Base-by-base conservation (phyloP, 2,329 filamentous ascomycete genomes). In the Pezicula carpinea region DNA sequence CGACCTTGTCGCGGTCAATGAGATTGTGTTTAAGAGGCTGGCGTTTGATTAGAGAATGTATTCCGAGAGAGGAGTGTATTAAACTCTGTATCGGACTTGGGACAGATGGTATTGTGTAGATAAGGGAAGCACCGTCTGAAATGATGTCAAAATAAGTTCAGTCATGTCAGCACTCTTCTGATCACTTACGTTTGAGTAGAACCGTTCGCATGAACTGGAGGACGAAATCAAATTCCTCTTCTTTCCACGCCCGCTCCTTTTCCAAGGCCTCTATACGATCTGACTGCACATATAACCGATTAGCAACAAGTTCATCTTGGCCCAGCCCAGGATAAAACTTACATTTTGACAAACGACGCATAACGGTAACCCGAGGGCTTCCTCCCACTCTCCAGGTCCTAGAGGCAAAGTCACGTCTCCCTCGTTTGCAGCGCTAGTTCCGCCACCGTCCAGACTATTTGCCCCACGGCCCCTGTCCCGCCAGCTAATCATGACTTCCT, bases 311-410 rank as follows among this genome's bases (percentile, higher is more conserved):
- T 31, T 22, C 13, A 36, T 22, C 11, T 33, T 34, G 34, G 7
- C 17, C 14, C 46, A 19, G 18, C 23, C 35, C 17, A 40, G 36
- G 22, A 23, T 44, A 10, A 6, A 22, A 67, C 80, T 68, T 66
- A 91, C 90, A 64, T 95, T 93, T 66, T 97, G 91, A 64, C 92
- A 96, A n/a, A 97, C 90, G 7, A 99, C 87, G 61, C 89, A 95
- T 32, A 99, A 72, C 0, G 90, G 89, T 46, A 99, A 69, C 0
- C 91, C 91, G 7, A 96, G 70, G 5, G 84, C 88, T 61, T 95
- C 90, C 53, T 95, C 89, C 89, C 91, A 96, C 68, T 96, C 91
- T 46, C 92, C 91, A 1, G 87, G 88, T 0, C 91, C 91, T 2
- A 92, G 68, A 1, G 90, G 90, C 52, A 95, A 74, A 39, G 82